Percentiles rank a stretch among this genome's conserved stretches.
Evolutionary conservation across 345 rosid genomes (phyloP).

Genomic region (Acer saccharum): DNA sequence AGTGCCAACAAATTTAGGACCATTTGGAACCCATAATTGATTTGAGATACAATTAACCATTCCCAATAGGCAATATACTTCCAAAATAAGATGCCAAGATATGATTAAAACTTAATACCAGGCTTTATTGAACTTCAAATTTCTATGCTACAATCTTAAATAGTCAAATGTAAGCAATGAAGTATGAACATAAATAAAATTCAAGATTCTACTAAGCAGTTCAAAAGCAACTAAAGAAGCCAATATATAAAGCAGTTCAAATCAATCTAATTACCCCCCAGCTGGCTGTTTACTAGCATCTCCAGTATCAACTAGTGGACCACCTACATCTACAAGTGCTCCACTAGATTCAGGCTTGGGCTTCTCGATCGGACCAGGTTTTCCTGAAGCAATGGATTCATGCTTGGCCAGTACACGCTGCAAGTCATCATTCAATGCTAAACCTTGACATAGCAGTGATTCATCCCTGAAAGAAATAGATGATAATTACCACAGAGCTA

Average conservation of each 20-base stretch:
- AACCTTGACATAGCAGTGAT: constrained; percentile 85
- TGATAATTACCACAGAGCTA: neutral
- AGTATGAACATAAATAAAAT: neutral
- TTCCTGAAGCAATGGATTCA: constrained; percentile 82
- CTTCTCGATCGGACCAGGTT: constrained; percentile 44
- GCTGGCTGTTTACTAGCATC: constrained; percentile 52
- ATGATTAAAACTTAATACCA: neutral
- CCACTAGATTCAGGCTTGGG: constrained; percentile 57
- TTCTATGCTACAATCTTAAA: neutral
- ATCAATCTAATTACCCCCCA: constrained; percentile 46
- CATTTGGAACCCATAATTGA: neutral
- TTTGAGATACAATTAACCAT: neutral
- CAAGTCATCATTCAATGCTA: constrained; percentile 94
- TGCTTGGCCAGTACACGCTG: constrained; percentile 89
- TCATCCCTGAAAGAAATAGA: constrained; percentile 72
- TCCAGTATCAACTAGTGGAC: constrained; percentile 81
- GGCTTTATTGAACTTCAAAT: neutral
- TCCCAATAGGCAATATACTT: neutral
- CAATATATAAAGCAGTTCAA: constrained; percentile 3
- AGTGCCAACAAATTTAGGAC: neutral
- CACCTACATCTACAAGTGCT: constrained; percentile 55
- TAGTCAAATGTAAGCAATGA: neutral
- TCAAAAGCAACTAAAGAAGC: neutral
- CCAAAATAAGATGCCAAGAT: neutral
- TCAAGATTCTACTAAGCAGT: constrained; percentile 1